Base-by-base conservation (phyloP, 805 yeast genomes). In the Starmera amethionina region DNA sequence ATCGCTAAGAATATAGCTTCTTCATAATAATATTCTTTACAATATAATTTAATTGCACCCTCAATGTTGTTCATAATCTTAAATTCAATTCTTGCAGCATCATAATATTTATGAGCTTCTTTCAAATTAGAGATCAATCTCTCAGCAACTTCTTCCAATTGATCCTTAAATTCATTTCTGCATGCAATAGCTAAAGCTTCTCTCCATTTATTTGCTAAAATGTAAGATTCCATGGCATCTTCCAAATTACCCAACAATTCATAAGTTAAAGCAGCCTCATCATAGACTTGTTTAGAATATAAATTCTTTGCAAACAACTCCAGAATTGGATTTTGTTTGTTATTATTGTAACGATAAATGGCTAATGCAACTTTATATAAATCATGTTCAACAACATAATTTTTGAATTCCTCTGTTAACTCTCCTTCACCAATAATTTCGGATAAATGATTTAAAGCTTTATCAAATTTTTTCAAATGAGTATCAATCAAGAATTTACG, bases 401-500 rank as follows among this genome's bases (percentile, higher is more conserved):
- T 72, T 35, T 77, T 67, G 34, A 86, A 69, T 58, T 86, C 95
- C 3, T 64, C 67, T 8, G 72, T 65, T 7, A 68, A 57, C 4
- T 55, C 61, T 6, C 51, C 62, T 8, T 51, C 55, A 30, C 56
- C 55, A 16, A 58, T 68, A 28, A 77, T 63, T 42, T 73, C 73
- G 44, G 70, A 59, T 30, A 93, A 66, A 57, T 85, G 80, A 12
- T 54, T 63, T 46, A 90, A 64, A 0, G 96, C 97, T 54, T 74
- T 77, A 29, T 70, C 73, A 55, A 70, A 68, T 36, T 78, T 73
- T 52, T 80, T 77, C 57, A 93, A 71, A 55, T 79, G 69, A 38
- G 84, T 82, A 56, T 93, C 97, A 49, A 93, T 83, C 54, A 77
- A 59, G 54, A 85, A 89, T 54, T 74, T 72, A 48, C 79, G 76